These are phyloP conservation scores for Wickerhamomyces rabaulensis DNA, from an alignment of 805 yeast genomes.

Conservation along the genomic window DNA sequence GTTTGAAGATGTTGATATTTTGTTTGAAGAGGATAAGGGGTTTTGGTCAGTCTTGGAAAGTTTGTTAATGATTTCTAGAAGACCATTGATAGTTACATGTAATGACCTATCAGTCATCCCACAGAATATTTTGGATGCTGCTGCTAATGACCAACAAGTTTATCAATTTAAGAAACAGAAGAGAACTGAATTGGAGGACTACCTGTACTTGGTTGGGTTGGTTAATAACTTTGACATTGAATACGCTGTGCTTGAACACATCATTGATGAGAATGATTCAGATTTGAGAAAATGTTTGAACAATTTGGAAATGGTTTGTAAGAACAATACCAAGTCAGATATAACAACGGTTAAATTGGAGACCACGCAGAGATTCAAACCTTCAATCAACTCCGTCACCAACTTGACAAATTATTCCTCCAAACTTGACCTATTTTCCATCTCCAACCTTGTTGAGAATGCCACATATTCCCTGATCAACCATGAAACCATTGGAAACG, in stretches of 20 bases:
- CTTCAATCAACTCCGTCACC: background rate
- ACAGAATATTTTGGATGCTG: conserved; percentile 37
- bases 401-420: conserved; percentile 1
- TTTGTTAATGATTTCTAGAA: conserved; percentile 51
- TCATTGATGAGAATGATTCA: conserved; percentile 23
- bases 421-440: conserved; percentile 9
- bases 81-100: conserved; percentile 72
- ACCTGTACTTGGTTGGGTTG: conserved; percentile 37
- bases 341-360: background rate
- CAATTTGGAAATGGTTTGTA: conserved; percentile 23
- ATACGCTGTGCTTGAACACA: conserved; percentile 22
- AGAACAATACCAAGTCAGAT: background rate
- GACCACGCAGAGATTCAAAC: background rate
- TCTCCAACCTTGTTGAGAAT: conserved; percentile 10
- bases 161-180: conserved; percentile 25
- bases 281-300: conserved; percentile 46
- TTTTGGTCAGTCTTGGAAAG: conserved; percentile 75
- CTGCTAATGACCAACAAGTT: conserved; percentile 36
- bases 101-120: conserved; percentile 46
- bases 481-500: conserved; percentile 17
- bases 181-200: conserved; percentile 24
- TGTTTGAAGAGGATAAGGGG: conserved; percentile 68
- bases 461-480: conserved; percentile 10
- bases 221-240: conserved; percentile 32
- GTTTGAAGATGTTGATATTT: conserved; percentile 79